Evolutionary conservation across 2,329 filamentous ascomycete genomes (phyloP), one percentile per base, ranked within the genome.

Genomic region (Fusarium verticillioides): DNA sequence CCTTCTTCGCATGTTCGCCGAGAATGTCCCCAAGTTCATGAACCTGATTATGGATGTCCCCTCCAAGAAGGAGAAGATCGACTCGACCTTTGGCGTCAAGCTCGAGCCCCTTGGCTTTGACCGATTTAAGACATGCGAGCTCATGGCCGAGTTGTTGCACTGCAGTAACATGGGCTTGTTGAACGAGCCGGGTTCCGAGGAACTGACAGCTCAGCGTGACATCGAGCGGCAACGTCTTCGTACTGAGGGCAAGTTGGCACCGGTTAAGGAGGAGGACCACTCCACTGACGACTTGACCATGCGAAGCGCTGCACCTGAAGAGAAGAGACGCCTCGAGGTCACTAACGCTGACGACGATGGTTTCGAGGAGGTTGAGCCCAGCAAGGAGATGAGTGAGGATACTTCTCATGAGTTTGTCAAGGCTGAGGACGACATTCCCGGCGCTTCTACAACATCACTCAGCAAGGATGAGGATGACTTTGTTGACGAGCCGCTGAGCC

Each of bases 81-180:
- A 91, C 76, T 96, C 95, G 6, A 96, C 96, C 1, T 99, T 97
- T 85, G 95, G 95, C 59, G 90, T 92, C 50, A 94, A 93, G 81
- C 95, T 99, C 59, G 95, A 98, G 82, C 96, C 96, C 8, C 88
- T 99, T 15, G 96, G 96, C 5, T 99, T 99, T 79, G 96, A 99
- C 82, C 89, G 96, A 26, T 99, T 99, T 87, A 99, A 99, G 86
- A 98, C 96, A 0, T 99, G 96, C 82, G 96, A 99, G 83, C 87
- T 99, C 67, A 98, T 99, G 96, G 96, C 96, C 2, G 96, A 99
- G 82, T 86, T 99, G 49, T 85, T 99, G 43, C 96, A 99, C 82
- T 99, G 96, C 83, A 98, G 96, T 81, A 99, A 99, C 81, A 99
- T 99, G 96, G 95, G 94, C 10, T 86, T 99, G 40, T 85, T 99